phyloP scores from a whole-genome alignment of 78 protist species.

The Dictyostelium citrinum region DNA sequence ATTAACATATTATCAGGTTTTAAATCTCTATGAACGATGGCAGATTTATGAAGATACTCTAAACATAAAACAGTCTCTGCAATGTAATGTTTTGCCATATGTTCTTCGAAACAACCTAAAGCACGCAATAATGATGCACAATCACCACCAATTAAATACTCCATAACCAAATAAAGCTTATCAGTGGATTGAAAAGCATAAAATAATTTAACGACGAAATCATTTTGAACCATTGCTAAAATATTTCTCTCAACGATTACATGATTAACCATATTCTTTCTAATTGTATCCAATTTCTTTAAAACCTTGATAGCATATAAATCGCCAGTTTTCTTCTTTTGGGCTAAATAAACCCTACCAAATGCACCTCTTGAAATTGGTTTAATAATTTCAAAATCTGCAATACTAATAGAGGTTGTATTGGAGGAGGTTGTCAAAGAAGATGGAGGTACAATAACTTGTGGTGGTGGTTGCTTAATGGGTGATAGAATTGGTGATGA shows the following conservation, averaged over 20 bases:
- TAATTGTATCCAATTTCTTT: conserved; percentile 84
- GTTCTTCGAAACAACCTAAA: conserved; percentile 76
- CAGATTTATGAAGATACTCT: conserved; percentile 87
- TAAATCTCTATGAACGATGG: conserved; percentile 63
- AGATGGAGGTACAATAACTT: not conserved
- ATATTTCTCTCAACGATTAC: conserved; percentile 85
- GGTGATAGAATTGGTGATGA: conserved; percentile 1
- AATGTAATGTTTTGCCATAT: conserved; percentile 77
- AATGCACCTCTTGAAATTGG: conserved; percentile 91
- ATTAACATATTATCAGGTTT: conserved; percentile 89
- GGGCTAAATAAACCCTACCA: conserved; percentile 86
- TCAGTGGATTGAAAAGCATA: conserved; percentile 87
- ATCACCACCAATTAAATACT: conserved; percentile 86
- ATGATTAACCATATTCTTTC: conserved; percentile 86
- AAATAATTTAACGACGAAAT: conserved; percentile 83
- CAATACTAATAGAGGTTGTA: not conserved
- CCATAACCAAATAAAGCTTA: conserved; percentile 88
- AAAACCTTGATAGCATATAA: conserved; percentile 91
- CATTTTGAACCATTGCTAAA: conserved; percentile 63
- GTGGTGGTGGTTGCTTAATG: not conserved
- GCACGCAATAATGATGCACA: conserved; percentile 74
- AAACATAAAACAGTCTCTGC: conserved; percentile 92
- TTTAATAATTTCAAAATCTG: conserved; percentile 86
- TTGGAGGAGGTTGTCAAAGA: not conserved
- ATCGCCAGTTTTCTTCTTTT: conserved; percentile 88